Conservation (phyloP, 2,329 filamentous ascomycete genomes). For the Fusarium pseudoanthophilum region DNA sequence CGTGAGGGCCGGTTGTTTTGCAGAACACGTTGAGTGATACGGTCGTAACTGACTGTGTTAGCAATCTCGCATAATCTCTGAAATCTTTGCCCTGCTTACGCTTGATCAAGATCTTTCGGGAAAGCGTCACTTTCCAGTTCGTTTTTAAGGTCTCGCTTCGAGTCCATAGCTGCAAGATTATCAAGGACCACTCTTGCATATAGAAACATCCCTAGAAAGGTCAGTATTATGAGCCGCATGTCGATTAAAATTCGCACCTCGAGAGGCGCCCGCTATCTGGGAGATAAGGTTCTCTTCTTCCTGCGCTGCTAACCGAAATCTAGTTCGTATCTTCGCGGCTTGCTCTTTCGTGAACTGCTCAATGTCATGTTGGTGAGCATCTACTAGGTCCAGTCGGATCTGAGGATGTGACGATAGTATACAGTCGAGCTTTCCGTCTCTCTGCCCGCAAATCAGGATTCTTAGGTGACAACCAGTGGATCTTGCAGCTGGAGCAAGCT, state of each 20-base stretch:
- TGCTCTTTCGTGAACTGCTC: fast-evolving
- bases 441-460: not conserved
- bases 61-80: not conserved
- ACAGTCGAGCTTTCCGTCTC: not conserved
- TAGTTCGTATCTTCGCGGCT: fast-evolving
- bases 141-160: fast-evolving
- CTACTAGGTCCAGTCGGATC: fast-evolving
- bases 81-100: not conserved
- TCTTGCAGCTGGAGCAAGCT: fast-evolving
- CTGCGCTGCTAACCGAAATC: fast-evolving
- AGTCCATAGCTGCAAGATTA: fast-evolving
- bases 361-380: fast-evolving
- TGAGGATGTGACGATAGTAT: fast-evolving
- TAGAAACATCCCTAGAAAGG: not conserved
- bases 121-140: fast-evolving
- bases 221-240: too few relatives aligned
- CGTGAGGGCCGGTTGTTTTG: fast-evolving
- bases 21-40: fast-evolving
- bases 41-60: fast-evolving
- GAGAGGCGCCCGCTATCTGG: fast-evolving
- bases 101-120: fast-evolving
- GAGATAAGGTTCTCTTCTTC: fast-evolving
- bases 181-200: fast-evolving
- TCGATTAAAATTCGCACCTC: not conserved
- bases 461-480: fast-evolving